Evolutionary conservation across 2,329 filamentous ascomycete genomes (phyloP).

Genomic region (Aspergillus floridensis): DNA sequence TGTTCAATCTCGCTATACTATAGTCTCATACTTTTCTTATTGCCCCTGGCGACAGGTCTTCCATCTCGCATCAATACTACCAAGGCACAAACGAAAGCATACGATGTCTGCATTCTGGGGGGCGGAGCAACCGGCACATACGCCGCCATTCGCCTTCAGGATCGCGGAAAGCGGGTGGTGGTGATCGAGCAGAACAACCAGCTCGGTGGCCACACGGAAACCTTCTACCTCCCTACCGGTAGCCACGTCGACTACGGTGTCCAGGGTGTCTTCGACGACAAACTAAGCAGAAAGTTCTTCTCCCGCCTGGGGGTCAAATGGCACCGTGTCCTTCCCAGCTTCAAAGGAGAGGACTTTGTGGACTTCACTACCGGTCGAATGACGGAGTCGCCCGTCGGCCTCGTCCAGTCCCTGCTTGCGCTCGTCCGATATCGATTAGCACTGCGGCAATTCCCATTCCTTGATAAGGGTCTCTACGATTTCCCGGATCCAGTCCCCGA

Average conservation of each 20-base stretch:
- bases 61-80: not conserved
- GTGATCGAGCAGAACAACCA: conserved; percentile 36
- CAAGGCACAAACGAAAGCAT: conserved; percentile 15
- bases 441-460: conserved; percentile 12
- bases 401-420: not conserved
- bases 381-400: conserved; percentile 12
- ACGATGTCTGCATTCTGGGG: conserved; percentile 37
- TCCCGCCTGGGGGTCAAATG: conserved; percentile 27
- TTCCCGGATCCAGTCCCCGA: conserved; percentile 34
- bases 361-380: conserved; percentile 28
- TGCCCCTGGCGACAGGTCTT: not conserved
- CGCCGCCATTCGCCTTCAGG: conserved; percentile 31
- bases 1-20: not conserved
- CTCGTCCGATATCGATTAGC: conserved; percentile 10
- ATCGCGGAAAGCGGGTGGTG: conserved; percentile 31
- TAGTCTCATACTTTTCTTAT: not conserved
- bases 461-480: conserved; percentile 29
- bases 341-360: conserved; percentile 21
- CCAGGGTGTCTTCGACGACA: conserved; percentile 31
- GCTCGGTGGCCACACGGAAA: conserved; percentile 37
- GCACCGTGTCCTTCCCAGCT: conserved; percentile 13
- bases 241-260: conserved; percentile 35
- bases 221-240: conserved; percentile 28
- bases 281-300: conserved; percentile 31
- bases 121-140: conserved; percentile 38